Evolutionary conservation across 2,329 filamentous ascomycete genomes (phyloP), one percentile per base, ranked within the genome.

Genomic region (Colletotrichum graminicola): DNA sequence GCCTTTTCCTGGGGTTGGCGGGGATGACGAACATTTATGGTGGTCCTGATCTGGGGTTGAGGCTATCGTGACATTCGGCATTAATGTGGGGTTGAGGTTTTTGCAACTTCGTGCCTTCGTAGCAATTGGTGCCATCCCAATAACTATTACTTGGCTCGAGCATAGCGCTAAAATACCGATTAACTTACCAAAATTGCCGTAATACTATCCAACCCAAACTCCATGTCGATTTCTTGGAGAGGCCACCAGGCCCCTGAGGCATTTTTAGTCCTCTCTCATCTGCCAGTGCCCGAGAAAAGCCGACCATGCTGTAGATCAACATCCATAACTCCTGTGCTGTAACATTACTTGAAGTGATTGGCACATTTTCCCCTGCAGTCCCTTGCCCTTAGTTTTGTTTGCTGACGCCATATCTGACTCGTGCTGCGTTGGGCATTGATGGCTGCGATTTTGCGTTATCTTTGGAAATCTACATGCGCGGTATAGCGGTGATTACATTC

Each of bases 351-450:
- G 49, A 36, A 32, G 36, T 45, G 36, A 63, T 45, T 43, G 21
- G 26, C 36, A 34, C 32, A 49, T 29, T 23, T 45, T 43, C 45
- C 61, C 47, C 61, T 63, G 61, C 36, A 29, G 61, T 23, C 16
- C 14, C 62, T 41, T 26, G 10, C 57, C 57, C 16, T 14, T 10
- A 55, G 29, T 55, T 16, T n/a, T 32, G 41, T 54, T 55, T 23
- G n/a, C 39, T 47, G 23, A 29, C 59, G n/a, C 60, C n/a, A 29
- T 39, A 34, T 18, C 69, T 64, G 69, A 72, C 69, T 72, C 69
- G 69, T 64, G 68, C 65, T 32, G 52, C 26, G 65, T 64, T 59
- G 32, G 47, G 65, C 52, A 60, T 69, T 69, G 59, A 69, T 61
- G 64, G 54, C 63, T 26, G 39, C 32, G 43, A 34, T 39, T 55